phyloP scores from a whole-genome alignment of 2,329 filamentous ascomycete genomes.

The Colletotrichum graminicola region DNA sequence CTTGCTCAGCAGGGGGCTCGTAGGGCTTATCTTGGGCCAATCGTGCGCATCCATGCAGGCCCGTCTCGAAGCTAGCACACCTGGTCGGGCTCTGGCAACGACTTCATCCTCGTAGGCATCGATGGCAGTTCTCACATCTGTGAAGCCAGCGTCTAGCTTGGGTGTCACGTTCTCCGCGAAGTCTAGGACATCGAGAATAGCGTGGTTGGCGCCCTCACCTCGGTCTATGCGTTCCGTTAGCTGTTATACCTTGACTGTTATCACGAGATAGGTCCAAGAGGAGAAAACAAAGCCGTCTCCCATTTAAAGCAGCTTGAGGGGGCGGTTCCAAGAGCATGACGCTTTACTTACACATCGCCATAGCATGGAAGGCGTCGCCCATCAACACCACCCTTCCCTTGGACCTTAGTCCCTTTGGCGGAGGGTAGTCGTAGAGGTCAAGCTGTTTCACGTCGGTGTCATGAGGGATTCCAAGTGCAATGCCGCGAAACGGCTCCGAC shows the following conservation, averaged over 20 bases:
- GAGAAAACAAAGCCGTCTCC: neutral
- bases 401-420: constrained; percentile 52
- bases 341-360: constrained; percentile 69
- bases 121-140: constrained; percentile 47
- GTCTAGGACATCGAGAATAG: constrained; percentile 63
- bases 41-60: constrained; percentile 68
- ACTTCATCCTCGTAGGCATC: constrained; percentile 60
- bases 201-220: constrained; percentile 70
- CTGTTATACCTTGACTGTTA: constrained; percentile 3
- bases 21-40: constrained; percentile 55
- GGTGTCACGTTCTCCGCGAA: constrained; percentile 53
- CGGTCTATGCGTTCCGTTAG: constrained; percentile 56
- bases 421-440: constrained; percentile 62
- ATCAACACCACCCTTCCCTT: constrained; percentile 60
- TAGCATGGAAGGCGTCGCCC: constrained; percentile 68
- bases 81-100: constrained; percentile 56
- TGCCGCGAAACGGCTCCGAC: constrained; percentile 61
- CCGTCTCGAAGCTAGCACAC: constrained; percentile 62
- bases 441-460: constrained; percentile 59
- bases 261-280: neutral
- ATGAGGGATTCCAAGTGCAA: constrained; percentile 56
- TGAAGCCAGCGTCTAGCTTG: constrained; percentile 24
- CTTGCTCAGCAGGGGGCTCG: constrained; percentile 55
- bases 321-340: neutral
- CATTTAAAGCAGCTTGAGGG: neutral